Base-by-base conservation (phyloP, 306 rosid genomes). In the Medicago arabica region DNA sequence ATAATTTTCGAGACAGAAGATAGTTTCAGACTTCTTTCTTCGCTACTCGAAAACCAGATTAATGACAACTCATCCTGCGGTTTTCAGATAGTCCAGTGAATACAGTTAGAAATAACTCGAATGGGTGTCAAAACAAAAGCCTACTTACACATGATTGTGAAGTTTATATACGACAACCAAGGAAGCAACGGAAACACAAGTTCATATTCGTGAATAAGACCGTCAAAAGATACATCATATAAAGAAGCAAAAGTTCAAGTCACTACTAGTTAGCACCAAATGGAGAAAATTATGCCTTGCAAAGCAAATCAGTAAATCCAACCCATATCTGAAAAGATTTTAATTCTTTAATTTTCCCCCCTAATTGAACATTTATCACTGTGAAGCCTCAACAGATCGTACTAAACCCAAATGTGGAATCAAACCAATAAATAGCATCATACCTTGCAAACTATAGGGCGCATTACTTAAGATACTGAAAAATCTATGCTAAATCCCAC, bases 41-140 rank as follows among this genome's bases (percentile, higher is more conserved):
- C 94, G 58, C 89, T 87, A 82, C 92, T 90, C 36, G 98, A 92
- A 78, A 86, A 85, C 98, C 98, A 94, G 84, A 88, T 90, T 87
- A 94, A 78, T 78, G 98, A 85, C 66, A 92, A 87, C 70, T 88
- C 95, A 78, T 94, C 98, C 98, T 94, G 86, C 49, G 77, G 44
- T 71, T 84, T 75, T 55, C 38, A 71, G 67, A 84, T 70, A 55
- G 47, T 77, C 60, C 14, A 74, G 71, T 71, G 59, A 85, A 81
- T 46, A 76, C 15, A 73, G 57, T 7, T 61, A 75, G 15, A 80
- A 81, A 75, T 68, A 72, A 78, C 77, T 74, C 50, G 43, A 53
- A 14, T 47, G 34, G 78, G 71, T 43, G 69, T 13, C 67, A 25
- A 72, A 66, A 47, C 14, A 23, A 39, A 69, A 28, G 19, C 61